Base-by-base conservation (phyloP, 306 rosid species). In the Quercus engelmannii region DNA sequence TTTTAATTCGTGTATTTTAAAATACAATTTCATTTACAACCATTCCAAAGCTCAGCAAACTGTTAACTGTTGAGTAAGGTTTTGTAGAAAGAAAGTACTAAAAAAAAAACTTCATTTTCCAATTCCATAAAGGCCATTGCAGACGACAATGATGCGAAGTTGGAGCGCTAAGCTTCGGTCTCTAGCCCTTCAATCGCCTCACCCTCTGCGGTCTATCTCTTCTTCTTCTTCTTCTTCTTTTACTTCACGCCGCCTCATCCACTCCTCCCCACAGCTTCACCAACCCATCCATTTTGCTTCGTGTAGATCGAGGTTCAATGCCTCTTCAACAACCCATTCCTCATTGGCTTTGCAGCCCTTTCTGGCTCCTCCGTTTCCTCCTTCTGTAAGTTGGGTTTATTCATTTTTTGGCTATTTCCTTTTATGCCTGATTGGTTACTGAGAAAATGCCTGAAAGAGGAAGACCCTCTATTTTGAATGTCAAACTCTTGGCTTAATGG, bases 81-180 rank as follows among this genome's bases (percentile, higher is more conserved):
- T 49, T 49, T 12, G 54, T 49, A 13, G 15, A 12, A 46, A 46
- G 69, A 4, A 18, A 3, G 14, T 26, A 26, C 28, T 1, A 5
- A 5, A 35, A 35, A 38, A 7, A 6, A 7, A 33, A 4, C 35
- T 33, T 38, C 46, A 8, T 38, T 38, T 38, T 38, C 7, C 17
- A 25, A 3, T 25, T 6, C 67, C 4, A 35, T 9, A 1, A 33
- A 30, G 71, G 51, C 75, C 63, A 55, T 69, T 38, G 80, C 82
- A 75, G 81, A 62, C 75, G 83, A 71, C 59, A 78, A 81, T 62
- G 90, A 90, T 91, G 92, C 96, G 77, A 80, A 84, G 97, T 77
- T 83, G 84, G 52, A 41, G 86, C 56, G 35, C 83, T 33, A 89
- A 83, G 81, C 89, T 95, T 49, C 98, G 97, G 8, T 72, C 76